These are phyloP conservation scores for Podospora fimiseda DNA, from an alignment of 495 filamentous ascomycete genomes.

Conservation along the genomic window DNA sequence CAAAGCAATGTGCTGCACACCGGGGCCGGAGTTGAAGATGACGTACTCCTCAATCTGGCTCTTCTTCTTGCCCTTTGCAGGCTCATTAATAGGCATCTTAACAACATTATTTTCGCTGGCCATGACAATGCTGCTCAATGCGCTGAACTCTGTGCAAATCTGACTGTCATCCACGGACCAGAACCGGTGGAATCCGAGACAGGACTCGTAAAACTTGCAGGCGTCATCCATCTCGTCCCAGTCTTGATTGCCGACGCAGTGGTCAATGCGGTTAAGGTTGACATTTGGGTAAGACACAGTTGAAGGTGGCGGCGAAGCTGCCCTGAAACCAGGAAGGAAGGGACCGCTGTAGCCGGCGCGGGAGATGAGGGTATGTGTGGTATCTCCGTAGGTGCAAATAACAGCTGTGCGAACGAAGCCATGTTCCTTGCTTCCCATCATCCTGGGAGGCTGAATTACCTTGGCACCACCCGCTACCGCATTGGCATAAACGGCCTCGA, in stretches of 20 bases:
- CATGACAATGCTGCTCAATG: slow-evolving; percentile 82
- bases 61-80: slow-evolving; percentile 75
- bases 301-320: slow-evolving; percentile 26
- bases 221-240: slow-evolving; percentile 81
- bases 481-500: slow-evolving; percentile 61
- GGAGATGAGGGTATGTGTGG: slow-evolving; percentile 80
- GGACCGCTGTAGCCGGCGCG: slow-evolving; percentile 56
- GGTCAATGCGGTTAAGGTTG: slow-evolving; percentile 68
- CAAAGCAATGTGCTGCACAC: slow-evolving; percentile 88
- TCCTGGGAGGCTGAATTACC: slow-evolving; percentile 51
- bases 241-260: slow-evolving; percentile 91
- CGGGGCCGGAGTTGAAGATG: slow-evolving; percentile 75
- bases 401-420: slow-evolving; percentile 61
- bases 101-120: slow-evolving; percentile 66
- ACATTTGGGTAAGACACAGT: slow-evolving; percentile 49
- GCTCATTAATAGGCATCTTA: slow-evolving; percentile 98
- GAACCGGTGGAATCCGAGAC: slow-evolving; percentile 89
- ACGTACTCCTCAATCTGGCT: slow-evolving; percentile 93
- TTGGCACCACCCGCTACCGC: slow-evolving; percentile 66
- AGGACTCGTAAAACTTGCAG: slow-evolving; percentile 84
- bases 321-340: slow-evolving; percentile 77
- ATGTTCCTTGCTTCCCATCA: slow-evolving; percentile 44
- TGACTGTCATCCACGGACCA: slow-evolving; percentile 87
- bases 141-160: slow-evolving; percentile 83
- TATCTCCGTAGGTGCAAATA: slow-evolving; percentile 84